phyloP scores from a whole-genome alignment of 495 filamentous ascomycete genomes.

The Recurvomyces mirabilis region DNA sequence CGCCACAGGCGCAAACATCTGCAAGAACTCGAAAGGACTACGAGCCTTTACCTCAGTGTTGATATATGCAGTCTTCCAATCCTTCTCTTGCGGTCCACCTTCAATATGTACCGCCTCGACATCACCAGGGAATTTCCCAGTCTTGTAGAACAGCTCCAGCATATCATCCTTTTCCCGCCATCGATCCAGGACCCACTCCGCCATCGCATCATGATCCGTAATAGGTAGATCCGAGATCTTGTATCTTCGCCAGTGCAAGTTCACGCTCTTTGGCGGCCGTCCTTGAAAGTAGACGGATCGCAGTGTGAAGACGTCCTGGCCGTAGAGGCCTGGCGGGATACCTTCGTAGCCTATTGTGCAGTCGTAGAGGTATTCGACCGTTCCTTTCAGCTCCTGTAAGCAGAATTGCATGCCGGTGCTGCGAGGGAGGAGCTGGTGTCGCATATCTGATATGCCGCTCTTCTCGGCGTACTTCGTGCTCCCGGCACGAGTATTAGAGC shows the following conservation, averaged over 20 bases:
- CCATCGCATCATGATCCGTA: conserved; percentile 50
- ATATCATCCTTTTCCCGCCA: conserved; percentile 75
- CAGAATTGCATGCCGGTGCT: conserved; percentile 69
- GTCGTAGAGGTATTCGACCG: conserved; percentile 72
- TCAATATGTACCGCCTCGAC: conserved; percentile 34
- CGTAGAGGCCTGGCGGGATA: conserved; percentile 59
- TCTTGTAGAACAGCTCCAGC: conserved; percentile 56
- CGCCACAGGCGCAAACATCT: conserved; percentile 27
- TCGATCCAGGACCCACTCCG: conserved; percentile 59
- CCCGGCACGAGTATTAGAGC: conserved; percentile 48
- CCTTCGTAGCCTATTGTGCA: conserved; percentile 81
- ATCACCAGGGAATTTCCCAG: conserved; percentile 59
- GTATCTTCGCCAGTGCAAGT: conserved; percentile 76
- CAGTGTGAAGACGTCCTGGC: conserved; percentile 66
- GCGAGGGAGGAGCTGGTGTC: conserved; percentile 60
- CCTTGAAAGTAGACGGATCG: conserved; percentile 64
- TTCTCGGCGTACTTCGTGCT: conserved; percentile 63
- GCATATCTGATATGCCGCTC: conserved; percentile 49
- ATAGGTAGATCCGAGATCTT: conserved; percentile 54
- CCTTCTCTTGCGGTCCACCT: conserved; percentile 19
- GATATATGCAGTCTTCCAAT: conserved; percentile 40
- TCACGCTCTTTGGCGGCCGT: conserved; percentile 68
- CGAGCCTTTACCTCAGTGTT: conserved; percentile 45
- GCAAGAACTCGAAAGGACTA: conserved; percentile 35
- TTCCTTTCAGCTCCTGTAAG: conserved; percentile 56